Evolutionary conservation across 768 basidiomycete genomes (phyloP).

Genomic region (Mycena galericulata): DNA sequence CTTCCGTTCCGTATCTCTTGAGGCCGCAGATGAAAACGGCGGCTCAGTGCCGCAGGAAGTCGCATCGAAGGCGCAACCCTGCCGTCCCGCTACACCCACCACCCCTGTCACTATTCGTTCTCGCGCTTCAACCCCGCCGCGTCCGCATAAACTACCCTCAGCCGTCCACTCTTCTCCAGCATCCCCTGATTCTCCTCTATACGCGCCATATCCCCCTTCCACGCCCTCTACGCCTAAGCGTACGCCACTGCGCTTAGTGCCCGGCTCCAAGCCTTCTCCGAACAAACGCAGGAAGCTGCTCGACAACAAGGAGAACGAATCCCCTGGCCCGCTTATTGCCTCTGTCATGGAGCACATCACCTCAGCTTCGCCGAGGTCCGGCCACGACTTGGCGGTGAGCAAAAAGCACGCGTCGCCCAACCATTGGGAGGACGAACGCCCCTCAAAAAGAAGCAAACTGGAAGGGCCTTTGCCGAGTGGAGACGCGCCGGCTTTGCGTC

Average conservation of each 20-base stretch:
- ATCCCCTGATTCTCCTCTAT: constrained; percentile 39
- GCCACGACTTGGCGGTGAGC: constrained; percentile 40
- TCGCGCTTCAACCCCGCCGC: constrained; percentile 46
- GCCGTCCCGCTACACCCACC: constrained; percentile 33
- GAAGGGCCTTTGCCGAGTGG: constrained; percentile 17
- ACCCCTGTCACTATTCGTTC: constrained; percentile 30
- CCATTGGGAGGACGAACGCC: constrained; percentile 42
- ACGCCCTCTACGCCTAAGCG: constrained; percentile 53
- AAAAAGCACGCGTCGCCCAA: constrained; percentile 60
- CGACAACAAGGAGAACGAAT: constrained; percentile 72
- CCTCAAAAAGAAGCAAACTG: constrained; percentile 46
- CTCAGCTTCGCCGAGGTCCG: constrained; percentile 45
- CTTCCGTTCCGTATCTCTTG: constrained; percentile 30
- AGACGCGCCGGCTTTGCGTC: constrained; percentile 28
- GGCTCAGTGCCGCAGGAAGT: constrained; percentile 6
- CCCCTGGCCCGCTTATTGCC: constrained; percentile 50
- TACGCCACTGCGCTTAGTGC: constrained; percentile 35
- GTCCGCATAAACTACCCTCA: constrained; percentile 51
- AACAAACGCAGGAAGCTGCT: constrained; percentile 51
- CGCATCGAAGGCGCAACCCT: constrained; percentile 28
- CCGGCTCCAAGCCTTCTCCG: constrained; percentile 43
- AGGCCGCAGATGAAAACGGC: constrained; percentile 18
- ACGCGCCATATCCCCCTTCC: constrained; percentile 39
- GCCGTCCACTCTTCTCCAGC: constrained; percentile 41
- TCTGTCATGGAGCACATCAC: constrained; percentile 62